Evolutionary conservation across 2,329 filamentous ascomycete genomes (phyloP), one percentile per base, ranked within the genome.

Genomic region (Trichoderma harzianum): DNA sequence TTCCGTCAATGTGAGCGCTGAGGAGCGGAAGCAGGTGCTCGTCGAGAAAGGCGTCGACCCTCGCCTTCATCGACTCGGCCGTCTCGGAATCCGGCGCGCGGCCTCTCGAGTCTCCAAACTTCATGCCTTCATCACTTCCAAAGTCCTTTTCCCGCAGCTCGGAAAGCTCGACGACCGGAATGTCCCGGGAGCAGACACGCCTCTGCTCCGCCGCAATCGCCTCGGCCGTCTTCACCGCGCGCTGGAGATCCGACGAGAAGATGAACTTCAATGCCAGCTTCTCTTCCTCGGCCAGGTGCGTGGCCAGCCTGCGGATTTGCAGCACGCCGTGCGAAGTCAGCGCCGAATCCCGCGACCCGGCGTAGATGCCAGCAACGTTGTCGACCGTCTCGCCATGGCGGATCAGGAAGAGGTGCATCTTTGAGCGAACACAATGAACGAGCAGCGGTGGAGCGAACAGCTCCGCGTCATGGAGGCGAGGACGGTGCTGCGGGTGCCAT

Each of bases 331-430:
- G 93, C 74, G 90, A 91, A 28, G 94, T 97, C 76, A 97, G 85
- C 53, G 89, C 84, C 1, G 94, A 95, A 82, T 97, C 93, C 79
- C 90, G 92, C 66, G 90, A 88, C 72, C 94, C 94, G 76, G 94
- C 94, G 67, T 92, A 95, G 72, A 93, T 82, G 69, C 90, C 88
- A 53, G 91, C 92, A 72, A 96, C 91, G 80, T 97, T 97, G 82
- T 97, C 93, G 75, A 97, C 92, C 18, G 93, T 95, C 83, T 97
- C 94, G 78, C 91, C 94, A 85, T 97, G 94, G 71, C 94, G 91
- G 77, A 97, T 89, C 76, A 97, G 86, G 77, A 94, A 90, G 70
- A 97, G 75, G 73, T 78, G 81, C 80, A 83, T 82, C 80, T 39
- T 67, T 72, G 70, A 32, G 55, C 55, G n/a, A 30, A 62, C 55